Evolutionary conservation across 305 asterid genomes (phyloP).

Genomic region (Solanum hybrid): DNA sequence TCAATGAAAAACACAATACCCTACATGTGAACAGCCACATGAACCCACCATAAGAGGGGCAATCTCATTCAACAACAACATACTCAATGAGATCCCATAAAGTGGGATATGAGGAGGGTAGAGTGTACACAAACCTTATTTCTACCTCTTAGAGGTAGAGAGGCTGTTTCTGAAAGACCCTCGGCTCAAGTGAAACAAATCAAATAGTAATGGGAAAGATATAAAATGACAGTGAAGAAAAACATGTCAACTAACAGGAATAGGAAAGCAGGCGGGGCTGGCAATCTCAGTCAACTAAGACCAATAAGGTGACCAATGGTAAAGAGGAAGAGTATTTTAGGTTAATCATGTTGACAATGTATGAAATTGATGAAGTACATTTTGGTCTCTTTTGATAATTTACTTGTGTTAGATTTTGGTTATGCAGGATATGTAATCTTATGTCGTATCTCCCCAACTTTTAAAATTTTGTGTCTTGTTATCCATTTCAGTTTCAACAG

Average conservation of each 20-base stretch:
- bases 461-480: neutral
- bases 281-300: neutral
- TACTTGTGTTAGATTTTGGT: neutral
- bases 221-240: neutral
- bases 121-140: neutral
- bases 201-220: neutral
- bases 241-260: neutral
- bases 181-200: neutral
- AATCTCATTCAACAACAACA: neutral
- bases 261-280: neutral
- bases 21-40: neutral
- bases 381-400: neutral
- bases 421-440: neutral
- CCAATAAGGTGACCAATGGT: neutral
- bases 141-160: neutral
- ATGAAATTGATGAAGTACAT: neutral
- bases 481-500: neutral
- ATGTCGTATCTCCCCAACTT: neutral
- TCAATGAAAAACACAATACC: neutral
- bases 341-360: neutral
- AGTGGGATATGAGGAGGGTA: neutral
- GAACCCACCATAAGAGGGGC: neutral
- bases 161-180: neutral
- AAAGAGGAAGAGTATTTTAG: neutral
- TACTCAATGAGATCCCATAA: neutral